phyloP scores from a whole-genome alignment of 2,329 filamentous ascomycete species.

The Calcarisporium arbuscula region DNA sequence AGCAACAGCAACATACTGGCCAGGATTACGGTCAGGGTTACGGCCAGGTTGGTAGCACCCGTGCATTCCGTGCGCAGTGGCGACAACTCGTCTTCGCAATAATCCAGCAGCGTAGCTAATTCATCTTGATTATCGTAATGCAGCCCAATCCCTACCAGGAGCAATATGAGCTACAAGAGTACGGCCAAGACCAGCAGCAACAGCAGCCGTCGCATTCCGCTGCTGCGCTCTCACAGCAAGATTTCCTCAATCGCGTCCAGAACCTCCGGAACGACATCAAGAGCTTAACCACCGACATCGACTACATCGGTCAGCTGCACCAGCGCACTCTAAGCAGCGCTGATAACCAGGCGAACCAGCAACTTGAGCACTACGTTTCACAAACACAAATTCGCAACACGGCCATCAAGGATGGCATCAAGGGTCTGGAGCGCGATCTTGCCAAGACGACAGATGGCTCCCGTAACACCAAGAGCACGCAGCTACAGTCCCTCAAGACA shows the following conservation, averaged over 20 bases:
- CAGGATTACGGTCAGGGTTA: conserved; percentile 14
- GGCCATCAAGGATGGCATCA: conserved; percentile 74
- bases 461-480: conserved; percentile 62
- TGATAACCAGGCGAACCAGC: conserved; percentile 47
- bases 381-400: conserved; percentile 68
- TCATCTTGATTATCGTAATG: neutral
- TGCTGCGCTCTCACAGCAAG: conserved; percentile 49
- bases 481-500: conserved; percentile 62
- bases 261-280: conserved; percentile 62
- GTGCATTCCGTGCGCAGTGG: conserved; percentile 1
- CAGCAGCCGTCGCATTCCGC: conserved; percentile 19
- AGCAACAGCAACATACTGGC: conserved; percentile 10
- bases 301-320: conserved; percentile 62
- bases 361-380: conserved; percentile 61
- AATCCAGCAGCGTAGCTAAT: too few relatives aligned
- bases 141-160: conserved; percentile 23
- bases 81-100: neutral
- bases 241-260: conserved; percentile 63
- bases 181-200: conserved; percentile 25
- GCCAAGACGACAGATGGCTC: conserved; percentile 53
- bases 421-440: conserved; percentile 65
- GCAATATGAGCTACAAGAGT: conserved; percentile 51
- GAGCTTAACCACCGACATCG: conserved; percentile 59
- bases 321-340: conserved; percentile 61
- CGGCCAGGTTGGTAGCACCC: conserved; percentile 12